These are phyloP conservation scores for Vigna nakashimae DNA, from an alignment of 306 rosid species.

Conservation along the genomic window DNA sequence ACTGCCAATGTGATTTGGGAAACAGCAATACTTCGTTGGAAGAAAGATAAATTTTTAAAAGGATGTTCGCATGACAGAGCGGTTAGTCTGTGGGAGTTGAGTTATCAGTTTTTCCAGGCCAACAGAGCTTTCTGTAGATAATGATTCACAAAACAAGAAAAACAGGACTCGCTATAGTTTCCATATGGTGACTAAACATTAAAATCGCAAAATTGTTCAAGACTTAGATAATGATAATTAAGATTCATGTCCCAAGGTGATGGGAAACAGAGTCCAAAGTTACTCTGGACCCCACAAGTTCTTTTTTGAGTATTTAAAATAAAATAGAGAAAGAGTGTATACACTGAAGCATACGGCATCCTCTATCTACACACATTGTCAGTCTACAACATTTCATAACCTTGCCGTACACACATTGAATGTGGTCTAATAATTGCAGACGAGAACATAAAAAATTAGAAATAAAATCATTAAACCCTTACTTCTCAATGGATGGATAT, in stretches of 20 bases:
- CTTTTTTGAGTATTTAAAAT: too few species aligned
- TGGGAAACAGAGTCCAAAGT: neutral
- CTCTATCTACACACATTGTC: neutral
- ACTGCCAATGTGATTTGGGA: neutral
- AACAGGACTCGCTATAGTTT: neutral
- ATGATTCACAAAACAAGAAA: neutral
- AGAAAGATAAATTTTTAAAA: conserved; percentile 13
- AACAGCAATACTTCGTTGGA: neutral
- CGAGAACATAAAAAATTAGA: conserved; percentile 20
- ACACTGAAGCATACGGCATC: neutral
- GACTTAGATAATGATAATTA: neutral
- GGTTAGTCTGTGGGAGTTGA: neutral
- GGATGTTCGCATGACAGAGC: conserved; percentile 9
- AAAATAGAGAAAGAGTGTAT: too few species aligned
- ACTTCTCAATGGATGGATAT: conserved; percentile 73
- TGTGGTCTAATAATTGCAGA: conserved; percentile 11
- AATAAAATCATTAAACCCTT: conserved; percentile 41
- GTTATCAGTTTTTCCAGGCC: neutral
- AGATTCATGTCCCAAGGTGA: neutral
- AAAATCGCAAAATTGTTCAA: neutral
- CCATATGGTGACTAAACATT: conserved; percentile 5
- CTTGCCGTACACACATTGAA: conserved; percentile 12
- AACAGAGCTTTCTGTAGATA: neutral
- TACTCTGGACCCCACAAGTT: neutral
- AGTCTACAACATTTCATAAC: neutral